These are phyloP conservation scores for Radiomyces spectabilis DNA, from an alignment of 192 early-diverging fungal genomes.

Conservation along the genomic window DNA sequence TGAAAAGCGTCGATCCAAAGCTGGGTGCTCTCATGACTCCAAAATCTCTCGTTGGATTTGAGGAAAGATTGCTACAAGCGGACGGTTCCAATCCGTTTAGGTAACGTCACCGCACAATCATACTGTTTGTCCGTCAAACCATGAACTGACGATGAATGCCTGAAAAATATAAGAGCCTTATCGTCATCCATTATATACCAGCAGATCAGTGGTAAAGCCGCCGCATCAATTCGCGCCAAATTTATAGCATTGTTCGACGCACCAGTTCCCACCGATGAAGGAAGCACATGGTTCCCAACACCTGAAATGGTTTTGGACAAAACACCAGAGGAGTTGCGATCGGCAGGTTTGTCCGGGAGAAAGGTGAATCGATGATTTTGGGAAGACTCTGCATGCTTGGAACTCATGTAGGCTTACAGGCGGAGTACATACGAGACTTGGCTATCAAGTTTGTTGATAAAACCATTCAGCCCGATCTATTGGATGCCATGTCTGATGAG, in stretches of 20 bases:
- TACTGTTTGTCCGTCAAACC: background rate
- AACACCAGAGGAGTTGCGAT: conserved; percentile 16
- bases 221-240: conserved; percentile 43
- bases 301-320: conserved; percentile 33
- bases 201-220: conserved; percentile 65
- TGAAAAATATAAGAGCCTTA: no score
- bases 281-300: conserved; percentile 37
- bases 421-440: conserved; percentile 59
- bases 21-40: conserved; percentile 34
- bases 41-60: conserved; percentile 21
- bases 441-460: conserved; percentile 50
- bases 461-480: conserved; percentile 32
- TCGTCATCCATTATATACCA: conserved; percentile 56
- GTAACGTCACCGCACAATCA: conserved; percentile 1
- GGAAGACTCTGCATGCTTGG: no score
- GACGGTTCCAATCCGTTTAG: conserved; percentile 11
- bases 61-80: conserved; percentile 25
- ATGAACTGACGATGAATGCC: no score
- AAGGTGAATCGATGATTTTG: conserved; percentile 36
- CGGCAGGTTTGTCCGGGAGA: conserved; percentile 34
- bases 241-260: conserved; percentile 49
- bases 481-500: conserved; percentile 47
- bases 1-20: conserved; percentile 36
- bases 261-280: conserved; percentile 18
- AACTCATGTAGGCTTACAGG: conserved; percentile 33